Percentiles rank a stretch among this genome's conserved stretches.
Conservation (phyloP, 805 yeast genomes). For the Teunomyces funiuensis region DNA sequence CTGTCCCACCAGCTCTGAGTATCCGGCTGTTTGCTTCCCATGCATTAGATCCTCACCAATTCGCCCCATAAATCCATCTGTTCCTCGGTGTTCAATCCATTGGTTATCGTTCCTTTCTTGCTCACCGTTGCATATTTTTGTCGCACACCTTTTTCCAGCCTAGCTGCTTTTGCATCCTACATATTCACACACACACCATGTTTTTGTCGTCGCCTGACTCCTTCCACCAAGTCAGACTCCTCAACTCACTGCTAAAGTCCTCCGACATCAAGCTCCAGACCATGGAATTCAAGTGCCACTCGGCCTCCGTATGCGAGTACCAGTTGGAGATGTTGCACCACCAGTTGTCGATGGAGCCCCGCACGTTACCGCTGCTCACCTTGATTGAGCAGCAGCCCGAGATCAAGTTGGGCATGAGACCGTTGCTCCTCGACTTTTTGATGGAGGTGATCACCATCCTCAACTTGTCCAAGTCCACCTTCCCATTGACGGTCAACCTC, state of each 20-base stretch:
- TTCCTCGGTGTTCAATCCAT: slow-evolving; percentile 1
- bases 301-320: slow-evolving; percentile 43
- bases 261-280: slow-evolving; percentile 40
- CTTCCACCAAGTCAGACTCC: slow-evolving; percentile 32
- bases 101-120: slow-evolving; percentile 1
- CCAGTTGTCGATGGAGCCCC: slow-evolving; percentile 23
- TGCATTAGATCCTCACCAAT: slow-evolving; percentile 1
- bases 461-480: slow-evolving; percentile 39
- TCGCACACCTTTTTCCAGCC: slow-evolving; percentile 4
- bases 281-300: slow-evolving; percentile 51
- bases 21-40: background rate
- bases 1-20: background rate
- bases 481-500: slow-evolving; percentile 45
- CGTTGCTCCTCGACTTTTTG: slow-evolving; percentile 41
- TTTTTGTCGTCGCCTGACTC: slow-evolving; percentile 28
- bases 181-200: slow-evolving; percentile 6
- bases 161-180: slow-evolving; percentile 1
- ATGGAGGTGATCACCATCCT: slow-evolving; percentile 46
- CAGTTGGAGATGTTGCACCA: slow-evolving; percentile 42
- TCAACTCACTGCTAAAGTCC: slow-evolving; percentile 36
- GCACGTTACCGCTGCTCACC: slow-evolving; percentile 21
- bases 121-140: slow-evolving; percentile 2
- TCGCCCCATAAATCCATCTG: background rate
- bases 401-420: slow-evolving; percentile 45
- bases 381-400: slow-evolving; percentile 48